Percentiles rank a stretch among this genome's conserved stretches.
phyloP scores from a whole-genome alignment of 208 protist genomes.

The Leishmania mexicana region DNA sequence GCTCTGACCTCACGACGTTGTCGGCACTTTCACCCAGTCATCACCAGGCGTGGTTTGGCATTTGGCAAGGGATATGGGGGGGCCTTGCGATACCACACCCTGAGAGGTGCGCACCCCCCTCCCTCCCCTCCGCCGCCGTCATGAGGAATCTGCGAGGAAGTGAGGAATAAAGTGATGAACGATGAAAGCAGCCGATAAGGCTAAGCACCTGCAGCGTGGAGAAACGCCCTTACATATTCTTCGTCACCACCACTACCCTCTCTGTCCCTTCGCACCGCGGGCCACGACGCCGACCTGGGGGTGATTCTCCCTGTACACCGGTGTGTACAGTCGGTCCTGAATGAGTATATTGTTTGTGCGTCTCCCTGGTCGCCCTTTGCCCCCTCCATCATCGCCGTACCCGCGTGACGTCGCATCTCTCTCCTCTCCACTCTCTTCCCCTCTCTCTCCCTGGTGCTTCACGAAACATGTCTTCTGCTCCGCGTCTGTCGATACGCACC shows the following conservation, averaged over 20 bases:
- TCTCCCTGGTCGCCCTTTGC: not conserved
- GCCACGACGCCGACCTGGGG: no score
- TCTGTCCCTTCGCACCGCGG: no score
- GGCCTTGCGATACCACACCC: not conserved
- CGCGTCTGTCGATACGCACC: not conserved
- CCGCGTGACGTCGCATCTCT: not conserved
- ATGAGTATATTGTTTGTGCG: not conserved
- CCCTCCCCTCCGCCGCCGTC: no score
- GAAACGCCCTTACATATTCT: not conserved
- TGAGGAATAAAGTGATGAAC: not conserved
- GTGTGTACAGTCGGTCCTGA: not conserved
- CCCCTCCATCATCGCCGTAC: not conserved
- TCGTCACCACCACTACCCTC: not conserved
- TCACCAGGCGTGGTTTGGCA: not conserved
- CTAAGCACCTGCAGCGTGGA: not conserved
- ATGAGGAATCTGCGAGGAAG: not conserved
- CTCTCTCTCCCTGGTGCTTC: not conserved
- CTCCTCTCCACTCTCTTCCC: not conserved
- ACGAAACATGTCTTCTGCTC: not conserved
- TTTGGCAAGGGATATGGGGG: no score
- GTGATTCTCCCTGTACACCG: not conserved
- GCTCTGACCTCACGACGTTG: not conserved
- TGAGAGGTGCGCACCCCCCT: not conserved
- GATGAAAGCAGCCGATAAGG: not conserved
- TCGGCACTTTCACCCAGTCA: not conserved